Conservation (phyloP, 2,329 filamentous ascomycete genomes). For the Akanthomyces uredinophilus region DNA sequence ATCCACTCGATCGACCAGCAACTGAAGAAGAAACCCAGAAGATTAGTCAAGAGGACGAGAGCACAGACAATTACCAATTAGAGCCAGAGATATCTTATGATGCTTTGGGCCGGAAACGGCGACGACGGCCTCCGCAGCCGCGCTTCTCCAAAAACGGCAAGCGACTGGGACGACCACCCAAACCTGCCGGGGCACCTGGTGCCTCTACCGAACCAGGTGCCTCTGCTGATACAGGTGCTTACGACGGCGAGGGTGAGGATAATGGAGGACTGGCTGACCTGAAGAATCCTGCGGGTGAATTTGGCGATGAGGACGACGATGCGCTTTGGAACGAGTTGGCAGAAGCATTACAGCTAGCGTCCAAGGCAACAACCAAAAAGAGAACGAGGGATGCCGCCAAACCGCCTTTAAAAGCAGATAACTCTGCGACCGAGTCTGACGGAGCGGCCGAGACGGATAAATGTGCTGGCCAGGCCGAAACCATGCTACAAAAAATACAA, state of each 20-base stretch:
- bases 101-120: slow-evolving; percentile 1
- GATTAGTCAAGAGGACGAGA: not conserved
- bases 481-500: slow-evolving; percentile 7
- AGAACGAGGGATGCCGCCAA: not conserved
- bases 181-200: not conserved
- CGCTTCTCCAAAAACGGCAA: slow-evolving; percentile 13
- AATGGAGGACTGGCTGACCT: not conserved
- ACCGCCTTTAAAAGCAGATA: not conserved
- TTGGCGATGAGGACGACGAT: slow-evolving; percentile 6
- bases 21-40: not conserved
- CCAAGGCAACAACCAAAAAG: slow-evolving; percentile 5
- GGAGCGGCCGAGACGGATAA: not conserved
- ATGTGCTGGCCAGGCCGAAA: not conserved
- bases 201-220: not conserved
- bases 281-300: not conserved
- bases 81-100: not conserved
- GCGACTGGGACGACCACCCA: slow-evolving; percentile 12
- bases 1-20: not conserved
- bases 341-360: slow-evolving; percentile 2
- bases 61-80: not conserved
- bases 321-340: slow-evolving; percentile 8
- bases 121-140: slow-evolving; percentile 2
- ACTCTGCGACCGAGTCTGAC: slow-evolving; percentile 1
- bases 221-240: not conserved
- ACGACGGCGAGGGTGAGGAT: slow-evolving; percentile 12